phyloP scores from a whole-genome alignment of 148 eudicot species.

The Chenopodium suecicum region DNA sequence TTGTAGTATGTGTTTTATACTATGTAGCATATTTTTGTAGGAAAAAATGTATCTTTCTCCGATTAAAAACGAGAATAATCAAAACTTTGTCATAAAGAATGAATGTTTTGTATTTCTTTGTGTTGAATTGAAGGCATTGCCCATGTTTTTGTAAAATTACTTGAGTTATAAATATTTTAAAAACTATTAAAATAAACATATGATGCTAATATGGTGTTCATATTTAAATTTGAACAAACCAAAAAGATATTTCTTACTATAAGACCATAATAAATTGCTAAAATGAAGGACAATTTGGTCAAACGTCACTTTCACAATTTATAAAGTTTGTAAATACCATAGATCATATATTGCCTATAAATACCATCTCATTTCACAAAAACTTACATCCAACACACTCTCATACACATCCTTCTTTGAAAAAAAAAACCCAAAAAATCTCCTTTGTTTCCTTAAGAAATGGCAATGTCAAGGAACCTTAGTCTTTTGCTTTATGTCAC shows the following conservation, averaged over 20 bases:
- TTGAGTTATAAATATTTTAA: too few relatives aligned
- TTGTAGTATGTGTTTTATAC: too few relatives aligned
- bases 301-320: conserved; percentile 22
- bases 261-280: not conserved
- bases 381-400: conserved; percentile 1
- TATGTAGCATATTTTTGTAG: too few relatives aligned
- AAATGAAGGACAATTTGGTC: conserved; percentile 13
- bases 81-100: too few relatives aligned
- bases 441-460: not conserved
- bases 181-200: too few relatives aligned
- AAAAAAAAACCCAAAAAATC: not conserved
- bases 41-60: too few relatives aligned
- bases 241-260: not conserved
- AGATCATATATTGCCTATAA: conserved; percentile 25
- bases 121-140: too few relatives aligned
- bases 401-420: not conserved
- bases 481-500: conserved; percentile 21
- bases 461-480: conserved; percentile 34
- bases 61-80: too few relatives aligned
- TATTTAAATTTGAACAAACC: not conserved
- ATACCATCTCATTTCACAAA: conserved; percentile 22
- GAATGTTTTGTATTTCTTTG: too few relatives aligned
- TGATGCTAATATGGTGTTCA: not conserved
- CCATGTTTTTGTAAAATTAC: too few relatives aligned
- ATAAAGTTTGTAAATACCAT: not conserved